Base-by-base conservation (phyloP, 140 eudicot genomes). In the Flaveria floridana region DNA sequence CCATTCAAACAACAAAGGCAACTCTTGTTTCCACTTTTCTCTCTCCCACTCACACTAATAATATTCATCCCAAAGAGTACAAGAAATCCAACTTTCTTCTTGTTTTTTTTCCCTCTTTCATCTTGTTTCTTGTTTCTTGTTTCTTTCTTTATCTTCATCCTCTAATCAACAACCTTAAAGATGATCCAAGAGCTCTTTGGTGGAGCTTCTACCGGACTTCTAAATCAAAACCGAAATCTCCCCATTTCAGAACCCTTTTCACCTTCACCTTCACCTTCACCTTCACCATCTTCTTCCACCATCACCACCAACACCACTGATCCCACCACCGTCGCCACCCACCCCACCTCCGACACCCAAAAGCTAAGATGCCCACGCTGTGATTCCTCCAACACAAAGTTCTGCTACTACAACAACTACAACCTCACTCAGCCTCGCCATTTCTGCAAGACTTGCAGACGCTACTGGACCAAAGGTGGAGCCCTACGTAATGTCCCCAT, bases 361-460 rank as follows among this genome's bases (percentile, higher is more conserved):
- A 86, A 79, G 74, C 80, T 91, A 14, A 70, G 90, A 65, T 90
- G 96, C 73, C 96, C 96, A 0, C 79, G 96, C 1, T 89, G 96
- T 66, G 90, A 87, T 56, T 89, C 96, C 15, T 57, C 95, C 58
- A 89, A 89, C 85, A 89, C 95, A 53, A 89, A 89, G 79, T 89
- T 89, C 59, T 89, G 95, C 68, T 89, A 89, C 96, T 87, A 87
- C 85, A 90, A 90, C 84, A 90, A 90, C 79, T 90, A 90, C 89
- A 87, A 90, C 89, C 94, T 90, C 80, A 90, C 97, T 64, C 96
- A 89, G 77, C 96, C 96, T 0, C 96, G 96, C 25, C 93, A 89
- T 82, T 89, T 89, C 70, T 89, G 96, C 87, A 89, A 89, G 89
- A 87, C 93, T 25, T 89, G 96, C 39, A 77, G 96, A 15, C 90